phyloP scores from a whole-genome alignment of 768 basidiomycete genomes.

The Pholiota microspora region DNA sequence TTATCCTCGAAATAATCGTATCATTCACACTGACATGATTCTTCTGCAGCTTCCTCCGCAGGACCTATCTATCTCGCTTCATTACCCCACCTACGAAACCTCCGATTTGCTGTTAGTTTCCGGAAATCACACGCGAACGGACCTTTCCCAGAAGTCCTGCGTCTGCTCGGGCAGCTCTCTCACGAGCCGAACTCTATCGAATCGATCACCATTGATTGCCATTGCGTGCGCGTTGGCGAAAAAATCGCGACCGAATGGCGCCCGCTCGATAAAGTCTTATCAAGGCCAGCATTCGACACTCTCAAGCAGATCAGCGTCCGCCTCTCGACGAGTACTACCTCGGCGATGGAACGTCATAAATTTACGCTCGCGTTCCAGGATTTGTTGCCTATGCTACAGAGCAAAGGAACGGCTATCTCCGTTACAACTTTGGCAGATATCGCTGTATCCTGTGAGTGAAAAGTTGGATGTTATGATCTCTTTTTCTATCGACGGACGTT shows the following conservation, averaged over 20 bases:
- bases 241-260: constrained; percentile 16
- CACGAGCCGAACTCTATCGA: not conserved
- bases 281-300: constrained; percentile 3
- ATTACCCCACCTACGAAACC: constrained; percentile 11
- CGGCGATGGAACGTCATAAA: not conserved
- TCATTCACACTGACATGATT: not conserved
- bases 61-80: constrained; percentile 16
- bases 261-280: constrained; percentile 17
- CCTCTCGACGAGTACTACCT: constrained; percentile 13
- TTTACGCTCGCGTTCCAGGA: constrained; percentile 12
- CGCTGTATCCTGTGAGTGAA: not conserved
- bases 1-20: not conserved
- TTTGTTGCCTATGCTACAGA: constrained; percentile 7
- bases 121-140: constrained; percentile 12
- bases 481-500: not conserved
- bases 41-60: constrained; percentile 12
- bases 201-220: constrained; percentile 16
- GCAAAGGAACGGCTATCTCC: not conserved
- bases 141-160: constrained; percentile 16
- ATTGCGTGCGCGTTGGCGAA: constrained; percentile 14
- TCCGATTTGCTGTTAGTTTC: constrained; percentile 19
- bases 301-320: constrained; percentile 14
- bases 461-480: not conserved
- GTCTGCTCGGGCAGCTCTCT: constrained; percentile 7
- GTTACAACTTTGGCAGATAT: not conserved